Evolutionary conservation across 75 land plant species (phyloP), one percentile per base, ranked within the genome.

Genomic region (Isoetes taiwanensis): DNA sequence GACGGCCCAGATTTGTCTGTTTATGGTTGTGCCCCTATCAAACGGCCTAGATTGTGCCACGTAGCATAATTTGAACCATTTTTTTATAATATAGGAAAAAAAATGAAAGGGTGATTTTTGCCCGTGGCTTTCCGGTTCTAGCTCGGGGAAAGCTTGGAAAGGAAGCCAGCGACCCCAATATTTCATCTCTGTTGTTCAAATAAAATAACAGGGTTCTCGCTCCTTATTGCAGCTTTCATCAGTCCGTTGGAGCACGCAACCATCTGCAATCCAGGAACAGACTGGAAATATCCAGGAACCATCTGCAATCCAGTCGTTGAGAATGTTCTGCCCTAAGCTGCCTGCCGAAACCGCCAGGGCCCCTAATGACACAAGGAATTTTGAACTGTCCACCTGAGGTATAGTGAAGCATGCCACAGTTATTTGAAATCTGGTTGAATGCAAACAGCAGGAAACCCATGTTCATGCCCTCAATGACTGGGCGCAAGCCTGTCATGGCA

Each of bases 261-360:
- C 97, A 90, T 80, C 62, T 90, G 97, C 37, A 90, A 70, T 17
- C 97, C 97, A 17, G 97, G 97, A 12, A 91, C 85, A 23, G 97
- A 86, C 76, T 91, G 97, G 65, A 91, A 91, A 46, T 91, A 91
- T n/a, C n/a, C n/a, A n/a, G n/a, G n/a, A n/a, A n/a, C n/a, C n/a
- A n/a, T n/a, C n/a, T 19, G 5, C 25, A 46, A 6, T 46, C 50
- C 16, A 46, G 25, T 5, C 50, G 50, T 23, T 46, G 50, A 19
- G 50, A 46, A 23, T 46, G 50, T 23, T 46, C 50, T 5, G 50
- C 50, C 23, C 50, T 23, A 46, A 46, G 50, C 50, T 46, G 50
- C 50, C 23, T 46, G 16, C 50, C 50, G 5, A 46, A 19, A 6
- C 50, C 50, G 25, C 50, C 50, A n/a, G 50, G 50, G 4, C 50